Evolutionary conservation across 805 yeast species (phyloP), one percentile per base, ranked within the genome.

Genomic region (Candida namnaoensis): DNA sequence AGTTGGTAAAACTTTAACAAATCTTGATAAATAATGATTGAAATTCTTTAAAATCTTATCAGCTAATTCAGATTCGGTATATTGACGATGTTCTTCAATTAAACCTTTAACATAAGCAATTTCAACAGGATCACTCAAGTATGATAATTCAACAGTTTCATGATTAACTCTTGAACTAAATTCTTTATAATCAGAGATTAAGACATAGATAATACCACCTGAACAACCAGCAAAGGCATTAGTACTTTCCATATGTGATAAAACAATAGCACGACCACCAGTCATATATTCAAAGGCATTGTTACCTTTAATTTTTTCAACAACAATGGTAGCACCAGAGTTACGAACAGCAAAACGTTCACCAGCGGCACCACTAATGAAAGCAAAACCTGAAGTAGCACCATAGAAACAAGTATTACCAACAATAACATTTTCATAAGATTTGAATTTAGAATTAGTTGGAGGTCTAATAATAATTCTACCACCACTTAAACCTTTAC

Each of bases 261-360:
- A 75, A 38, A 91, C 88, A 58, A 91, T 88, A 47, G 93, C 96
- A 56, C 98, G 80, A 61, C 99, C 99, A 63, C 99, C 98, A 53
- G 98, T 90, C 99, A 91, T 91, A 69, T 91, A 91, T 68, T 91
- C 99, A 69, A 97, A 91, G 40, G 99, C 99, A 63, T 91, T 97
- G 64, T 91, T 96, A 70, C 99, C 99, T 49, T 86, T 82, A 44
- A 67, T 59, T 58, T 96, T 96, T 66, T 91, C 99, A 50, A 88
- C 88, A 47, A 93, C 97, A 49, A 95, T 93, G 42, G 83, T 83
- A 36, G 98, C 98, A 65, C 99, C 99, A 28, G 98, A 93, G 76
- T 91, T 91, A 72, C 99, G 85, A 45, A 91, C 99, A 15, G 95
- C 96, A 63, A 91, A 91, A 65, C 99, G 81, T 72, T 91, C 99